Evolutionary conservation across 2,329 filamentous ascomycete species (phyloP).

Genomic region (Chlorencoelia australis): DNA sequence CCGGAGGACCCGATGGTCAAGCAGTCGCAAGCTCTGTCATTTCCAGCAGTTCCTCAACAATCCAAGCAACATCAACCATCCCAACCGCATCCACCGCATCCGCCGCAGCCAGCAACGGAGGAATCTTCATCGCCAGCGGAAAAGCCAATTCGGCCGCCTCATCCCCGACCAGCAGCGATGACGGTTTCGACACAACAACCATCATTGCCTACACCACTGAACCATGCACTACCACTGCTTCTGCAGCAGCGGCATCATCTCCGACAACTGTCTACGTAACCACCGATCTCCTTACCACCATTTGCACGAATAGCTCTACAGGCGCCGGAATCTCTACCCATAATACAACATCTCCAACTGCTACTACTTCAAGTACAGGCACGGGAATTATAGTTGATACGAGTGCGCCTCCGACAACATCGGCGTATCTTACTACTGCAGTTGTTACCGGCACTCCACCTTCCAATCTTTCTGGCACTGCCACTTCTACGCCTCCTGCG

Average conservation of each 20-base stretch:
- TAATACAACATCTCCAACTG: background rate
- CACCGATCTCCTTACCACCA: background rate
- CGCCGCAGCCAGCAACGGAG: no score
- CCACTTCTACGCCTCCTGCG: no score
- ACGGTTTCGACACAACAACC: background rate
- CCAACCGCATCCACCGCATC: background rate
- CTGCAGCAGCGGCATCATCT: background rate
- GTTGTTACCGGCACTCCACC: no score
- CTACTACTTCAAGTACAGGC: background rate
- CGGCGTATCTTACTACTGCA: no score
- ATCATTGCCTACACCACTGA: background rate
- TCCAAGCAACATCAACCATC: background rate
- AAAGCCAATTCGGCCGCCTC: no score
- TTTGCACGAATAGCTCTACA: no score
- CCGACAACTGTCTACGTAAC: background rate
- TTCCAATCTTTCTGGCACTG: no score
- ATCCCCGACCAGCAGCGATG: no score
- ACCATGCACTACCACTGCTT: background rate
- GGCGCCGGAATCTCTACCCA: no score
- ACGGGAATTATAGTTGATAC: no score
- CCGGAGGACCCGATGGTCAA: constrained; percentile 16
- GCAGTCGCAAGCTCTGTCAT: constrained; percentile 5
- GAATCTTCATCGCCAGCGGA: no score
- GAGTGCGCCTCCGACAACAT: no score
- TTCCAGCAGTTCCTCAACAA: background rate